Evolutionary conservation across 2,329 filamentous ascomycete species (phyloP), one percentile per base, ranked within the genome.

Genomic region (Podosphaera fusca): DNA sequence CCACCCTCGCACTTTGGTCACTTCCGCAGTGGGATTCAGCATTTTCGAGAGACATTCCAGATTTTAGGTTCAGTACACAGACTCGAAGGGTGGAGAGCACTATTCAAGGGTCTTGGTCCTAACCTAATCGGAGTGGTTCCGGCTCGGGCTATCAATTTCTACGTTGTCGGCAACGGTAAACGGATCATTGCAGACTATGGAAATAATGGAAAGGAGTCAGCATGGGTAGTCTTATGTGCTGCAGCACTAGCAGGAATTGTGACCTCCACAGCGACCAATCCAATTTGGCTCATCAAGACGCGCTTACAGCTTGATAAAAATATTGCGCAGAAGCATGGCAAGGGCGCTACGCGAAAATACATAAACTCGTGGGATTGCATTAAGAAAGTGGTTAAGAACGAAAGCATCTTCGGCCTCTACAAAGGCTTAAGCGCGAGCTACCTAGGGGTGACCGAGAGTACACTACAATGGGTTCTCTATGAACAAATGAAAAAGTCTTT

Each of bases 231-330:
- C 68, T 74, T 95, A 7, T 73, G 78, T 52, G 82, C 87, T 1
- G 89, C 85, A 4, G 80, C 85, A 1, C 75, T 77, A 14, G 88
- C 89, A 0, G 89, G 89, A 1, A 78, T 95, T 49, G 82, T 83
- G 5, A 95, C 90, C 0, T 86, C 86, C 52, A 95, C 90, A 0
- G 86, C 84, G 30, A 96, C 89, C 42, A 95, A 95, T 69, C 89
- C 89, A 1, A 95, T 96, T 66, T 96, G 89, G 89, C 78, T 96
- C 61, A 81, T 96, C 67, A 96, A 96, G 75, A 96, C 89, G 46
- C 76, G 89, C 36, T 69, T 96, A 63, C 89, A 96, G 71, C 78
- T 96, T 38, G 89, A 96, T 72, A 94, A 89, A 73, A 86, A 85
- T 66, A 78, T 81, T 56, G 84, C 83, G 14, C 77, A 79, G 63